Evolutionary conservation across 2,329 filamentous ascomycete genomes (phyloP).

Genomic region (Pseudocercospora crystallina): DNA sequence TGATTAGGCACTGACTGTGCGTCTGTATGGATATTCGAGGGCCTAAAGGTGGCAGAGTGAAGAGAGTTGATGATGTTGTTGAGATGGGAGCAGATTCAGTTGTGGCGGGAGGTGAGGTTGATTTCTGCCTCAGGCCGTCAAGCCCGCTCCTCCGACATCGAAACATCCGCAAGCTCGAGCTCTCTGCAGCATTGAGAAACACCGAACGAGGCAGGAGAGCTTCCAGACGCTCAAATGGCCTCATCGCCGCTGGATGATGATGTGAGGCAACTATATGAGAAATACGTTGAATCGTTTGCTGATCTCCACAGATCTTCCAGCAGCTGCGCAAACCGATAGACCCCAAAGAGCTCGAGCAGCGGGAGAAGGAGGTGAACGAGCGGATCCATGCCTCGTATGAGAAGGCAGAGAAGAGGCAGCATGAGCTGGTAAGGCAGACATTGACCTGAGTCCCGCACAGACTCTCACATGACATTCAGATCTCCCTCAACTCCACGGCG

Average conservation of each 20-base stretch:
- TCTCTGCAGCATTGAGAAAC: no score
- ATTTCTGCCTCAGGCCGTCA: no score
- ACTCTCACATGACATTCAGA: conserved; percentile 45
- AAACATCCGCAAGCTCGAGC: no score
- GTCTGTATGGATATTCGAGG: no score
- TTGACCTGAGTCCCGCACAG: no score
- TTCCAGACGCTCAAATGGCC: conserved; percentile 6
- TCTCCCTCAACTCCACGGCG: conserved; percentile 78
- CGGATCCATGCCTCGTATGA: conserved; percentile 58
- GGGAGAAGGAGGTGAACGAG: conserved; percentile 61
- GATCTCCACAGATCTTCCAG: conserved; percentile 56
- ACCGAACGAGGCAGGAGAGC: no score
- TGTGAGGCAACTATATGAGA: not conserved
- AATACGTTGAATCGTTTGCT: not conserved
- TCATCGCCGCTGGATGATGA: conserved; percentile 8
- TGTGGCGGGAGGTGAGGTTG: no score
- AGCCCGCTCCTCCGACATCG: no score
- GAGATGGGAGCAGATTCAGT: no score
- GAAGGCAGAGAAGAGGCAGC: conserved; percentile 63
- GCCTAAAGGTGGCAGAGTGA: no score
- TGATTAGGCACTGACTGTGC: no score
- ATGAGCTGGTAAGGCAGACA: conserved; percentile 59
- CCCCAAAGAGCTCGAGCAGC: conserved; percentile 58
- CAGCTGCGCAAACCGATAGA: conserved; percentile 59
- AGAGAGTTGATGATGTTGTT: no score